A percentile compares a stretch with the other conserved stretches of the same genome.
Conservation (phyloP, 257 asterid species). For the Solanum microdontum region DNA sequence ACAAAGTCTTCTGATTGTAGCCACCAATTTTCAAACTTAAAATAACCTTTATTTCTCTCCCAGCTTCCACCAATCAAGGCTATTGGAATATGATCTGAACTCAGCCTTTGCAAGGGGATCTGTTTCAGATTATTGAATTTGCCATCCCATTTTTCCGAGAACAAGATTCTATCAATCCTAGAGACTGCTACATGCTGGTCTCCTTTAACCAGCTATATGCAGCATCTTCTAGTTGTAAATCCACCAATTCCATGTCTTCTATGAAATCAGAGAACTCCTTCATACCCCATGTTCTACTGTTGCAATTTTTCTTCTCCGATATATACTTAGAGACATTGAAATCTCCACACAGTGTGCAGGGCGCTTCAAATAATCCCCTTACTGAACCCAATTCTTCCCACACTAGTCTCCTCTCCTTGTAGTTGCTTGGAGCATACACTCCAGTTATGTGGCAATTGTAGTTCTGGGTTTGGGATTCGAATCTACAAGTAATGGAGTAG, state of each 20-base stretch:
- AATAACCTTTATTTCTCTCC: background rate
- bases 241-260: background rate
- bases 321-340: background rate
- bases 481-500: background rate
- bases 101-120: background rate
- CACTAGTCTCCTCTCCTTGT: background rate
- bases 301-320: background rate
- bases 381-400: background rate
- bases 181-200: background rate
- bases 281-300: background rate
- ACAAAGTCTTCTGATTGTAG: background rate
- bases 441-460: background rate
- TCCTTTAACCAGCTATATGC: background rate
- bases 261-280: background rate
- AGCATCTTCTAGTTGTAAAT: background rate
- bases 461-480: background rate
- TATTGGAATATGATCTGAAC: background rate
- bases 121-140: background rate
- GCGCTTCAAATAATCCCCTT: background rate
- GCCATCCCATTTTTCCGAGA: background rate
- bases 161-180: background rate
- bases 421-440: background rate
- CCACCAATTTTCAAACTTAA: background rate
- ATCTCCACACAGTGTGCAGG: background rate
- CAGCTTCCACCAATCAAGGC: background rate